A percentile compares a stretch with the other conserved stretches of the same genome.
phyloP scores from a whole-genome alignment of 345 rosid species.

The Syzygium oleosum region DNA sequence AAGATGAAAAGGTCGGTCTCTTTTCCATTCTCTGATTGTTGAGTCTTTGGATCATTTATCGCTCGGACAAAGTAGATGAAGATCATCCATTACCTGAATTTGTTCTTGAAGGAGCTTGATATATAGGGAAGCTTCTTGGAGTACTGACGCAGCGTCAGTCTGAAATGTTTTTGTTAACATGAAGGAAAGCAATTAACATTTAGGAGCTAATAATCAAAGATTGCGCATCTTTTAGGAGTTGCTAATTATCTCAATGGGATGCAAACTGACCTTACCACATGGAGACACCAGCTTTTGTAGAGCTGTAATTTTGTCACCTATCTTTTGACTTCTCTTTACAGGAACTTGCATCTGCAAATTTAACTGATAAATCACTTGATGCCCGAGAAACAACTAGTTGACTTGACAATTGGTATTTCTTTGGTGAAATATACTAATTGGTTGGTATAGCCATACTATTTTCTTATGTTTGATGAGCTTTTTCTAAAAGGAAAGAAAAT shows the following conservation, averaged over 20 bases:
- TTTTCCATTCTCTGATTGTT: background rate
- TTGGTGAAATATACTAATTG: background rate
- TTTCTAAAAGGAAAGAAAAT: background rate
- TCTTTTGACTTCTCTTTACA: conserved; percentile 47
- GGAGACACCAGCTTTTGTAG: conserved; percentile 69
- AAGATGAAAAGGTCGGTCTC: background rate
- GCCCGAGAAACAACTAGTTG: background rate
- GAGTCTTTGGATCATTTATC: background rate
- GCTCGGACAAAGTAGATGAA: background rate
- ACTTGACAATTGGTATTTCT: background rate
- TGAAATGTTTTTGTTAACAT: conserved; percentile 1
- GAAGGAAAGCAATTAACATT: background rate
- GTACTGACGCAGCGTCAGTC: conserved; percentile 73
- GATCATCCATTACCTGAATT: conserved; percentile 29
- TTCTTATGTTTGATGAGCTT: too few relatives aligned
- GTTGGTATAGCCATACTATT: too few relatives aligned
- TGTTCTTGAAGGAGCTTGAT: conserved; percentile 58
- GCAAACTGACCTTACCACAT: conserved; percentile 46
- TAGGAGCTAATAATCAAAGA: background rate
- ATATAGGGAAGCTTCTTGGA: conserved; percentile 50
- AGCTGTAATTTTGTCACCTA: conserved; percentile 53
- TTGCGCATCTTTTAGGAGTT: background rate
- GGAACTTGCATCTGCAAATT: conserved; percentile 21
- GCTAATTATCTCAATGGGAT: background rate
- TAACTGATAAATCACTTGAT: background rate